Percentiles rank a stretch among this genome's conserved stretches.
These are phyloP conservation scores for Stachybotrys chlorohalonatus DNA, from an alignment of 2,329 filamentous ascomycete species.

Conservation along the genomic window DNA sequence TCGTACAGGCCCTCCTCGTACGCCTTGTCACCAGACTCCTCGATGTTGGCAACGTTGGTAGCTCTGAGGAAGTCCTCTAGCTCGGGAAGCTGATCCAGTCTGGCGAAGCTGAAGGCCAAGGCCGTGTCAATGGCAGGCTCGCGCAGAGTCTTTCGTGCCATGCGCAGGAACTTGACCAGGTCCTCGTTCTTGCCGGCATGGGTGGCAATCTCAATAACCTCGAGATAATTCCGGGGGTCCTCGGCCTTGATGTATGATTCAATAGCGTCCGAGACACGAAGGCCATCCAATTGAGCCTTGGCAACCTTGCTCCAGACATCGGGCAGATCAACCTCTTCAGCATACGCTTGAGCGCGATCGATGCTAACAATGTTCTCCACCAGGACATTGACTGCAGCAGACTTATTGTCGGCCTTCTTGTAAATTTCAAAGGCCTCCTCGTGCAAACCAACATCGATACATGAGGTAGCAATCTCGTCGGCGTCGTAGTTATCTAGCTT, in stretches of 20 bases:
- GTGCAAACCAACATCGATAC: slow-evolving; percentile 87
- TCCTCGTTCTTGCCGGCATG: slow-evolving; percentile 97
- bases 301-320: slow-evolving; percentile 98
- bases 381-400: slow-evolving; percentile 79
- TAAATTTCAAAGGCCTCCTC: slow-evolving; percentile 98
- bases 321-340: slow-evolving; percentile 84
- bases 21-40: slow-evolving; percentile 96
- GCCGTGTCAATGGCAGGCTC: slow-evolving; percentile 91
- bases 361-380: slow-evolving; percentile 97
- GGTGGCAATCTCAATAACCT: slow-evolving; percentile 93
- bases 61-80: slow-evolving; percentile 92
- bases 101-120: slow-evolving; percentile 86
- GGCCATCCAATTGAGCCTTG: slow-evolving; percentile 93
- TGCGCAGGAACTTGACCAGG: slow-evolving; percentile 89
- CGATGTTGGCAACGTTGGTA: slow-evolving; percentile 91
- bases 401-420: slow-evolving; percentile 92
- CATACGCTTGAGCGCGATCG: slow-evolving; percentile 90
- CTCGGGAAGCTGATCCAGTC: slow-evolving; percentile 83
- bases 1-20: slow-evolving; percentile 91
- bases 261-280: slow-evolving; percentile 85
- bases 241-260: slow-evolving; percentile 95
- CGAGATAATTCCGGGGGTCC: slow-evolving; percentile 85
- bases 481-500: slow-evolving; percentile 81
- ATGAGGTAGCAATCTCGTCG: slow-evolving; percentile 85
- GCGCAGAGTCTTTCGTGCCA: slow-evolving; percentile 94